A percentile compares a stretch with the other conserved stretches of the same genome.
phyloP scores from a whole-genome alignment of 768 basidiomycete species.

The Mycena epipterygia region DNA sequence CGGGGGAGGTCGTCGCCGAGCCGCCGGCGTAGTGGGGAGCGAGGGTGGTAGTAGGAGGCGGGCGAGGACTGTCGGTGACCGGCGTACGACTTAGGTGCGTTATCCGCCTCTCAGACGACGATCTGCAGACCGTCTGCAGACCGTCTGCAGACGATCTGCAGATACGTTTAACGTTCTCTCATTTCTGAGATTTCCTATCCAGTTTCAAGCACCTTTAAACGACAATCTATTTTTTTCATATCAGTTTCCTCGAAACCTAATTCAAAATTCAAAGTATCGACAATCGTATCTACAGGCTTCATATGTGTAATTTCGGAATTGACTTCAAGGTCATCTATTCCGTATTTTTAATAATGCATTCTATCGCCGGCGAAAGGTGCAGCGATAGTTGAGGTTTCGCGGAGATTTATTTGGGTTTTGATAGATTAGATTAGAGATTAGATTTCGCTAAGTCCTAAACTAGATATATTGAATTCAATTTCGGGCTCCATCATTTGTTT shows the following conservation, averaged over 20 bases:
- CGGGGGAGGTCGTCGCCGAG: too few relatives aligned
- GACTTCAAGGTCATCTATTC: conserved; percentile 13
- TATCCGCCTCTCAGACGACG: too few relatives aligned
- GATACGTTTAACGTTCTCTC: conserved; percentile 7
- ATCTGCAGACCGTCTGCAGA: conserved; percentile 20
- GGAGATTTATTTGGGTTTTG: conserved; percentile 9
- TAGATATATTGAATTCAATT: conserved; percentile 10
- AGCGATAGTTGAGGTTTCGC: conserved; percentile 8
- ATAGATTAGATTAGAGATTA: conserved; percentile 23
- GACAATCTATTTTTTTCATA: conserved; percentile 9
- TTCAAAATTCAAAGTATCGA: conserved; percentile 14
- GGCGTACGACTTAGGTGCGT: too few relatives aligned
- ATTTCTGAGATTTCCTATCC: neutral
- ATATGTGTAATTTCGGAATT: neutral
- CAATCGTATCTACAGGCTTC: neutral
- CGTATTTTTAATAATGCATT: neutral
- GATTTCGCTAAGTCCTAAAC: conserved; percentile 14
- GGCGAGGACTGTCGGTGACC: too few relatives aligned
- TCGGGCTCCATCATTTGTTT: neutral
- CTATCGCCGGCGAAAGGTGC: neutral
- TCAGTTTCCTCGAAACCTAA: conserved; percentile 7
- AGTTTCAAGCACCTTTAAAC: conserved; percentile 16
- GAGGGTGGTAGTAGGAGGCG: too few relatives aligned
- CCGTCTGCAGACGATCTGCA: conserved; percentile 22
- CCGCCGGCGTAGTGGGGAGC: too few relatives aligned